Conservation (phyloP, 495 filamentous ascomycete species). For the Penicillium steckii region DNA sequence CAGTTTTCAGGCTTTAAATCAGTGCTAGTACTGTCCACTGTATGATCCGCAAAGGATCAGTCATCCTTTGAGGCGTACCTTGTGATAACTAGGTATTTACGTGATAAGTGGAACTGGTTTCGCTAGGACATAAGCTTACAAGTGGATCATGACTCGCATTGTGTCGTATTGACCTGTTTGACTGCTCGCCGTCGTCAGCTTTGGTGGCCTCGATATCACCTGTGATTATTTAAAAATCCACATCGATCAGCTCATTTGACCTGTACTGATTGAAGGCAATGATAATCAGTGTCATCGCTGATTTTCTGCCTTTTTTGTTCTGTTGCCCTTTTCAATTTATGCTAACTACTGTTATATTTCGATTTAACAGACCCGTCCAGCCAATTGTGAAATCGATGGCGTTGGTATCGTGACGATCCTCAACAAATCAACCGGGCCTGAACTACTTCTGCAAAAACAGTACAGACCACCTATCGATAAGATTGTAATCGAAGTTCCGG, state of each 20-base stretch:
- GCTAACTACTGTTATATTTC: no score
- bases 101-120: background rate
- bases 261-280: background rate
- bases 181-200: background rate
- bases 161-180: background rate
- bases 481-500: constrained; percentile 78
- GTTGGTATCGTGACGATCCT: constrained; percentile 90
- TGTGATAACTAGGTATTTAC: background rate
- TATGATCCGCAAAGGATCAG: background rate
- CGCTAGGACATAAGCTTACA: constrained; percentile 3
- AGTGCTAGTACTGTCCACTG: background rate
- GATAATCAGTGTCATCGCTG: background rate
- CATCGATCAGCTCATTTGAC: constrained; percentile 1
- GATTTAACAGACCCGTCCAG: constrained; percentile 58
- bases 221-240: no score
- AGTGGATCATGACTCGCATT: background rate
- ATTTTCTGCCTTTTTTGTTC: background rate
- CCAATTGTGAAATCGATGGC: constrained; percentile 72
- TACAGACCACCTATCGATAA: constrained; percentile 82
- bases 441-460: constrained; percentile 84
- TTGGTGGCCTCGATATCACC: constrained; percentile 6
- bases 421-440: constrained; percentile 65
- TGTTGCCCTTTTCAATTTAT: background rate
- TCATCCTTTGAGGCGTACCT: background rate
- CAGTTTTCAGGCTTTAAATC: background rate